Conservation (phyloP, 768 basidiomycete genomes). For the Trametes sanguinea region DNA sequence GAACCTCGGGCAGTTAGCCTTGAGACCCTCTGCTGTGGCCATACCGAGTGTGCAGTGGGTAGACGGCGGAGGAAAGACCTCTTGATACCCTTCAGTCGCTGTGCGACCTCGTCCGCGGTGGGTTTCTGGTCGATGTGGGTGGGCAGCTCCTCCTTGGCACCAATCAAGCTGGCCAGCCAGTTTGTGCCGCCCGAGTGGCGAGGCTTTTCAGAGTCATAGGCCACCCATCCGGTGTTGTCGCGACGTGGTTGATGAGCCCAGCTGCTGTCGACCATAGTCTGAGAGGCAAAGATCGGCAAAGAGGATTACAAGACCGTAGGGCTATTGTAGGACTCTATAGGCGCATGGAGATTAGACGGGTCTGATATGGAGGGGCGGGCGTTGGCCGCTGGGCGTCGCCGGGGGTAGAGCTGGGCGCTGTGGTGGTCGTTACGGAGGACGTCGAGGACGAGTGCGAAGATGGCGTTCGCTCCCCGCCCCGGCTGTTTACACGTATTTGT, state of each 20-base stretch:
- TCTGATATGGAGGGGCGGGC: constrained; percentile 6
- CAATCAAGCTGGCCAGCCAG: constrained; percentile 27
- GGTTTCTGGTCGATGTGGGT: constrained; percentile 22
- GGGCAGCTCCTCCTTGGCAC: constrained; percentile 17
- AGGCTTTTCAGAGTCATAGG: constrained; percentile 17
- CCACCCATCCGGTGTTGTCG: constrained; percentile 13
- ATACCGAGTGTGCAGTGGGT: constrained; percentile 15
- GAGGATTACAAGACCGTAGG: constrained; percentile 9
- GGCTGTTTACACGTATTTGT: too few relatives aligned
- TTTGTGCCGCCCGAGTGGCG: constrained; percentile 9
- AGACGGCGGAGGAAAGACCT: constrained; percentile 18
- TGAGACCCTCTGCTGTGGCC: constrained; percentile 9
- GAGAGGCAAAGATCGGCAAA: background rate
- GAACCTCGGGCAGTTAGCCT: constrained; percentile 10
- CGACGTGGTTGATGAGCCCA: constrained; percentile 19
- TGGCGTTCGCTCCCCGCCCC: too few relatives aligned
- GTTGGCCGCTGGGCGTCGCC: constrained; percentile 12
- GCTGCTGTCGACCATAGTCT: constrained; percentile 20
- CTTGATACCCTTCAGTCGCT: constrained; percentile 22
- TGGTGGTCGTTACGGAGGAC: background rate
- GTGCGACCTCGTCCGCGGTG: constrained; percentile 15
- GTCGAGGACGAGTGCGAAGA: background rate
- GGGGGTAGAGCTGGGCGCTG: background rate
- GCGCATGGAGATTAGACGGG: constrained; percentile 22
- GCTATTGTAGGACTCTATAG: constrained; percentile 10